phyloP scores from a whole-genome alignment of 768 basidiomycete species.

The Candolleomyces eurysporus region DNA sequence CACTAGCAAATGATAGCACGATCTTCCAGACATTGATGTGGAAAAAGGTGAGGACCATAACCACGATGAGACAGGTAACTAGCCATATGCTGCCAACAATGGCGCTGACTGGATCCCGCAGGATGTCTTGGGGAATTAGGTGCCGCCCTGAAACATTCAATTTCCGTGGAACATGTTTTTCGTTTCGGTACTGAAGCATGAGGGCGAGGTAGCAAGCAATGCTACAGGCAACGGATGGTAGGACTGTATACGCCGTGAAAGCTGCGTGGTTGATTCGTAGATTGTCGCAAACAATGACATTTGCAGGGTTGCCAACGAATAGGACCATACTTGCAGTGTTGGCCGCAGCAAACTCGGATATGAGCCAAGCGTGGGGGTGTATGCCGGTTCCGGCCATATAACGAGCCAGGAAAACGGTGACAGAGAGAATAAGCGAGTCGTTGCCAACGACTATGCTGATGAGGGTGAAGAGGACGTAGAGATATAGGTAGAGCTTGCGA shows the following conservation, averaged over 20 bases:
- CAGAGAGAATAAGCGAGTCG: slow-evolving; percentile 90
- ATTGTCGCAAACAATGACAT: slow-evolving; percentile 88
- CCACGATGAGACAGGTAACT: slow-evolving; percentile 59
- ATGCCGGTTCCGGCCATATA: slow-evolving; percentile 68
- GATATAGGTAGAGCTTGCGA: slow-evolving; percentile 70
- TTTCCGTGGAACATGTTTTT: slow-evolving; percentile 49
- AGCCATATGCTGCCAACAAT: slow-evolving; percentile 70
- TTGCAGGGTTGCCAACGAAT: slow-evolving; percentile 91
- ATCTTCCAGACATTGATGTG: slow-evolving; percentile 85
- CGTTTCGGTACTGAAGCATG: slow-evolving; percentile 53
- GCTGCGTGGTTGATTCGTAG: slow-evolving; percentile 74
- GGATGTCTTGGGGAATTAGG: slow-evolving; percentile 54
- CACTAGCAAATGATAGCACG: slow-evolving; percentile 72
- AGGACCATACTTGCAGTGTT: slow-evolving; percentile 75
- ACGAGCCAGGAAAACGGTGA: slow-evolving; percentile 87
- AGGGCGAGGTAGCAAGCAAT: slow-evolving; percentile 58
- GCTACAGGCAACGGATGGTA: slow-evolving; percentile 73
- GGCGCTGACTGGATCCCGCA: slow-evolving; percentile 75
- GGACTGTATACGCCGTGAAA: slow-evolving; percentile 79
- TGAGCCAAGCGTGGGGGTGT: slow-evolving; percentile 63
- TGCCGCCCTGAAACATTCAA: slow-evolving; percentile 33
- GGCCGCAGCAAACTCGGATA: slow-evolving; percentile 74
- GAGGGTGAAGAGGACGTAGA: slow-evolving; percentile 80
- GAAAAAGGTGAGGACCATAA: slow-evolving; percentile 75
- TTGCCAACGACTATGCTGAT: slow-evolving; percentile 83